Percentiles rank a stretch among this genome's conserved stretches.
phyloP scores from a whole-genome alignment of 768 basidiomycete genomes.

The Albatrellus ellisii region DNA sequence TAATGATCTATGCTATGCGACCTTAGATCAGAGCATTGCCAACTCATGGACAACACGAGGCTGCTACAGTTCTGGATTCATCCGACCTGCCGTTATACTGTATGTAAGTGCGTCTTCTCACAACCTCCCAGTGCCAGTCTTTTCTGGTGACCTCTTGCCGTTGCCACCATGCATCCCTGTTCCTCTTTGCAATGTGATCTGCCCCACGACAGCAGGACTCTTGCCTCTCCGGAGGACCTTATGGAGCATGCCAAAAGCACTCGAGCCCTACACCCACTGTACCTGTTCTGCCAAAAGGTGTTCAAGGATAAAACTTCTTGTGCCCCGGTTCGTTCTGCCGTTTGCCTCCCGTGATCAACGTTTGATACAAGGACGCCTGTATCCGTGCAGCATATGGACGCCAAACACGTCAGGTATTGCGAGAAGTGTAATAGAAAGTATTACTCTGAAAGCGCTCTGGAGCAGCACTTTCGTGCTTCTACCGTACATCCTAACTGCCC shows the following conservation, averaged over 20 bases:
- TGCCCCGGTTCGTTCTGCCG: background rate
- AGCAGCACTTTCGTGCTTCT: constrained; percentile 1
- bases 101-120: too few species aligned
- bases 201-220: background rate
- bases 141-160: too few species aligned
- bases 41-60: too few species aligned
- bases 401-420: background rate
- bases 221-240: background rate
- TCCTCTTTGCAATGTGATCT: background rate
- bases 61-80: too few species aligned
- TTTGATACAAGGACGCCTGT: background rate
- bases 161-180: background rate
- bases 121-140: too few species aligned
- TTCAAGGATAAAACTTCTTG: background rate
- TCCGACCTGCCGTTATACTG: too few species aligned
- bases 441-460: background rate
- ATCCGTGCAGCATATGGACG: background rate
- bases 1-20: too few species aligned
- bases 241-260: background rate
- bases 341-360: background rate
- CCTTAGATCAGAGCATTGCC: too few species aligned
- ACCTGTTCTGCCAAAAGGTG: background rate
- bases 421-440: background rate
- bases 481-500: background rate
- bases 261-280: background rate